A percentile compares a stretch with the other conserved stretches of the same genome.
Evolutionary conservation across 768 basidiomycete species (phyloP).

Genomic region (Boletus speciosus): DNA sequence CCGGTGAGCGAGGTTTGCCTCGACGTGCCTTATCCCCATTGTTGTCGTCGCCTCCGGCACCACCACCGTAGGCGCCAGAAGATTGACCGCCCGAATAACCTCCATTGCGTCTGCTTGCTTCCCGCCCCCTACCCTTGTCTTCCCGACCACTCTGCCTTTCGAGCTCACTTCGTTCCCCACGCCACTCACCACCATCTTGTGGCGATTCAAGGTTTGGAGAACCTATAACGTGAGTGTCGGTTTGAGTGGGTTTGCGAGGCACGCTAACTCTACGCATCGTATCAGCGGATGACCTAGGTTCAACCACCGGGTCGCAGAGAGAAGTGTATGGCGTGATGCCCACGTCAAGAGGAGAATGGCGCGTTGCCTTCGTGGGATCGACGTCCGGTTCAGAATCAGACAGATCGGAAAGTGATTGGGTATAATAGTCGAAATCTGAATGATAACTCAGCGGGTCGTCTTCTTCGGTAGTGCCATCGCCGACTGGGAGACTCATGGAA

Average conservation of each 20-base stretch:
- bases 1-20: conserved; percentile 25
- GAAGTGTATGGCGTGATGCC: conserved; percentile 20
- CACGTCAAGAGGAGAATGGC: conserved; percentile 8
- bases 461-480: conserved; percentile 17
- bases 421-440: conserved; percentile 37
- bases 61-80: conserved; percentile 25
- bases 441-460: conserved; percentile 34
- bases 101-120: conserved; percentile 10
- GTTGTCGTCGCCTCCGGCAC: conserved; percentile 38
- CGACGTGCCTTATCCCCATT: conserved; percentile 37
- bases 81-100: conserved; percentile 18
- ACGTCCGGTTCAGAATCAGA: conserved; percentile 30
- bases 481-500: background rate
- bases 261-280: conserved; percentile 18
- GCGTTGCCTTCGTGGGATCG: background rate
- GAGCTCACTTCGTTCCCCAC: conserved; percentile 11
- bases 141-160: conserved; percentile 16
- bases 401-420: conserved; percentile 28
- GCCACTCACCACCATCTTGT: conserved; percentile 20
- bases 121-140: conserved; percentile 8
- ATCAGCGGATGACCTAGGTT: conserved; percentile 46
- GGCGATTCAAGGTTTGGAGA: conserved; percentile 9
- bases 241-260: background rate
- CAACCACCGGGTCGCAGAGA: conserved; percentile 22
- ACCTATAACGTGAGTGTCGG: background rate